phyloP scores from a whole-genome alignment of 306 rosid species.

The Luffa aegyptiaca region DNA sequence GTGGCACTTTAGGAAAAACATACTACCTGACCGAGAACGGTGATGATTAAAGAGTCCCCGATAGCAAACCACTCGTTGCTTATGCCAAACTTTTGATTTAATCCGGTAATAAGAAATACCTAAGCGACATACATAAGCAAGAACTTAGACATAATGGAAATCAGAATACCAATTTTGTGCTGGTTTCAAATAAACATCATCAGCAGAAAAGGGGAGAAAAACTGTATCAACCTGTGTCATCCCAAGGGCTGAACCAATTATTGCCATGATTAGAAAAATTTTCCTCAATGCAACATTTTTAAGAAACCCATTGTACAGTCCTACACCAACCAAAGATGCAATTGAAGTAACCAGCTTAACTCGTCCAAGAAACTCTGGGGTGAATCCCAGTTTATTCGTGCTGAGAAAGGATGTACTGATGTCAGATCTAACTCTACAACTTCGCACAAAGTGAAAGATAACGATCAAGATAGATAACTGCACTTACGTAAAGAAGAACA shows the following conservation, averaged over 20 bases:
- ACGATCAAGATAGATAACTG: slow-evolving; percentile 15
- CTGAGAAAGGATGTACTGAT: slow-evolving; percentile 34
- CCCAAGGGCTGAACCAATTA: slow-evolving; percentile 76
- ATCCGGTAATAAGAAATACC: slow-evolving; percentile 87
- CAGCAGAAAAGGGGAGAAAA: not conserved
- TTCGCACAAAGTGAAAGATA: slow-evolving; percentile 12
- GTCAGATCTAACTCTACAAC: not conserved
- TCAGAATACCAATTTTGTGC: slow-evolving; percentile 1
- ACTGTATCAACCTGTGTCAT: slow-evolving; percentile 70
- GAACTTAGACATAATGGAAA: not conserved
- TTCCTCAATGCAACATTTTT: slow-evolving; percentile 71
- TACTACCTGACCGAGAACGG: slow-evolving; percentile 87
- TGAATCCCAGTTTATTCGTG: slow-evolving; percentile 86
- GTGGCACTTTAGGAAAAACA: not conserved
- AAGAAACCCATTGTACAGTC: slow-evolving; percentile 82
- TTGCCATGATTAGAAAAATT: slow-evolving; percentile 59
- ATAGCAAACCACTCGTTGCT: slow-evolving; percentile 94
- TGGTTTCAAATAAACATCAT: not conserved
- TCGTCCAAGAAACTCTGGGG: slow-evolving; percentile 85
- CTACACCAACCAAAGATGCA: slow-evolving; percentile 90
- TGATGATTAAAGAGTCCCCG: slow-evolving; percentile 91
- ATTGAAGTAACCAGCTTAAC: slow-evolving; percentile 92
- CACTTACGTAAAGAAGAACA: slow-evolving; percentile 87
- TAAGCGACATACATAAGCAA: slow-evolving; percentile 15
- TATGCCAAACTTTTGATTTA: slow-evolving; percentile 69